Percentiles rank a stretch among this genome's conserved stretches.
phyloP scores from a whole-genome alignment of 257 asterid genomes.

The Nemophila menziesii region DNA sequence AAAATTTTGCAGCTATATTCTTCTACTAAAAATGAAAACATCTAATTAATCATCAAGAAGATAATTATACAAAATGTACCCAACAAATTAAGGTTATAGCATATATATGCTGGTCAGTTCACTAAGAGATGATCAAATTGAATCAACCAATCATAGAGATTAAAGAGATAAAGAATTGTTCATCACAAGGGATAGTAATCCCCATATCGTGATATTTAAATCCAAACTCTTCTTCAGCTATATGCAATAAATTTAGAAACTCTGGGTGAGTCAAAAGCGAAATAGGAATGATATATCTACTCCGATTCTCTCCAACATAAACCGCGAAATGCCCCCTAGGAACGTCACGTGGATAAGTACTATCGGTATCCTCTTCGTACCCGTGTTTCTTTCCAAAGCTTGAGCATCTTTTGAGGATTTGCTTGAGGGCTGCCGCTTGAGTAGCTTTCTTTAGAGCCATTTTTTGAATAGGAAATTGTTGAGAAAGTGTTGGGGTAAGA shows the following conservation, averaged over 20 bases:
- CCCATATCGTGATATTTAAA: constrained; percentile 12
- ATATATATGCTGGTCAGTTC: too few relatives aligned
- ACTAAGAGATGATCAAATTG: too few relatives aligned
- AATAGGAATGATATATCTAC: constrained; percentile 12
- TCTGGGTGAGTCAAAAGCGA: constrained; percentile 11
- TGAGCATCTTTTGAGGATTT: constrained; percentile 13
- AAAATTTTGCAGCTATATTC: too few relatives aligned
- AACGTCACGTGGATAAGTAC: constrained; percentile 5
- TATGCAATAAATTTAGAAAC: constrained; percentile 10
- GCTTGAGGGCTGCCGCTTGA: constrained; percentile 11
- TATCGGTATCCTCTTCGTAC: neutral
- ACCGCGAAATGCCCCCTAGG: constrained; percentile 16
- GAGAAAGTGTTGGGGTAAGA: constrained; percentile 4
- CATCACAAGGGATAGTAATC: constrained; percentile 17
- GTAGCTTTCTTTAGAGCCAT: constrained; percentile 13
- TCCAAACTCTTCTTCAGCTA: constrained; percentile 17
- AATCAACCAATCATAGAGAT: neutral
- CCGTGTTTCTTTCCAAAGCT: constrained; percentile 12
- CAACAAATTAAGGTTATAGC: too few relatives aligned
- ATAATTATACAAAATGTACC: neutral
- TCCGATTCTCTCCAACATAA: constrained; percentile 14
- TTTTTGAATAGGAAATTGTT: neutral
- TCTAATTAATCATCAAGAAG: neutral
- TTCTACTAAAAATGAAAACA: neutral
- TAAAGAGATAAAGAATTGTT: constrained; percentile 6